phyloP scores from a whole-genome alignment of 108 stramenopile species.

The Fragilaria crotonensis region DNA sequence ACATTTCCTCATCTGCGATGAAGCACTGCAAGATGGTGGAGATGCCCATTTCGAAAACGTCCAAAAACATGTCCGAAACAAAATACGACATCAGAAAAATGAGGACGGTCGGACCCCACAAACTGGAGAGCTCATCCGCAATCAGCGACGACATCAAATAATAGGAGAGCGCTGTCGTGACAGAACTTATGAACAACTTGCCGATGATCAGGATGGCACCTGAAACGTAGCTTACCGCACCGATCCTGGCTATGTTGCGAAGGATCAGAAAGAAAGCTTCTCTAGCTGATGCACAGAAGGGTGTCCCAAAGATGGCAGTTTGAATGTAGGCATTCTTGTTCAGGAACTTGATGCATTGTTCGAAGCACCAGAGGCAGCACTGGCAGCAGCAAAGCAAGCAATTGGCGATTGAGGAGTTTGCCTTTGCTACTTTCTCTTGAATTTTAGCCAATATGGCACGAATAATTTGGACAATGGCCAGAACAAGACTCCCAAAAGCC shows the following conservation, averaged over 20 bases:
- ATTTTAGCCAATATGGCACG: constrained; percentile 79
- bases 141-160: constrained; percentile 15
- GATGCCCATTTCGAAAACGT: constrained; percentile 78
- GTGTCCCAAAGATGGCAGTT: constrained; percentile 83
- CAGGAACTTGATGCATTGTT: constrained; percentile 79
- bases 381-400: constrained; percentile 78
- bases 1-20: constrained; percentile 89
- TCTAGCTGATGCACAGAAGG: constrained; percentile 72
- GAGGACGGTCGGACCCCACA: constrained; percentile 59
- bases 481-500: constrained; percentile 89
- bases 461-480: constrained; percentile 86
- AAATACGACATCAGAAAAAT: constrained; percentile 59
- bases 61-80: constrained; percentile 59
- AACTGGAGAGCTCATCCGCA: constrained; percentile 36
- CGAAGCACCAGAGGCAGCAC: constrained; percentile 84
- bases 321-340: constrained; percentile 92
- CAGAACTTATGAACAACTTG: constrained; percentile 69
- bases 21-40: constrained; percentile 82
- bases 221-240: constrained; percentile 53
- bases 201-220: constrained; percentile 76
- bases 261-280: constrained; percentile 81
- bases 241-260: constrained; percentile 61
- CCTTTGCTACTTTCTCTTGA: constrained; percentile 77
- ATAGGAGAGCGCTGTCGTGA: constrained; percentile 54
- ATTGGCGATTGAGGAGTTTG: constrained; percentile 60